Percentiles rank a stretch among this genome's conserved stretches.
Conservation (phyloP, 2,329 filamentous ascomycete species). For the Graphilbum sp. region DNA sequence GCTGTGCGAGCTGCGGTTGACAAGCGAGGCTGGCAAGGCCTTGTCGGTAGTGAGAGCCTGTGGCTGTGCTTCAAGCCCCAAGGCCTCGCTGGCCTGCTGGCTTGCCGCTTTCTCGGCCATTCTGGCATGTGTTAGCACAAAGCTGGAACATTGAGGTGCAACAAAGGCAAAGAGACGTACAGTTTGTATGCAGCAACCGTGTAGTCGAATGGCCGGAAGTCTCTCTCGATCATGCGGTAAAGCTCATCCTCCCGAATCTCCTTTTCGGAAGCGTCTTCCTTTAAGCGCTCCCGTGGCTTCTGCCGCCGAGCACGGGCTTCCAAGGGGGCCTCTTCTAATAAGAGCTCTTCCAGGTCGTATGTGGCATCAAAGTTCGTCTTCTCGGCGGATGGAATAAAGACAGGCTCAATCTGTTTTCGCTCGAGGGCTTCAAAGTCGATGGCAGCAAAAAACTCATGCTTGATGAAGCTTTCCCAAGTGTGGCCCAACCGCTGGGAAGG, state of each 20-base stretch:
- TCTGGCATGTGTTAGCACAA: constrained; percentile 3
- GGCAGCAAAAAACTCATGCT: constrained; percentile 75
- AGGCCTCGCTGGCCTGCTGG: constrained; percentile 2
- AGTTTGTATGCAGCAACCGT: constrained; percentile 65
- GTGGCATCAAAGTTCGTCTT: constrained; percentile 99
- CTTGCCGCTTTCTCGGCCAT: constrained; percentile 13
- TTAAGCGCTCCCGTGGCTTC: constrained; percentile 80
- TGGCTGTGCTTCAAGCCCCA: constrained; percentile 14
- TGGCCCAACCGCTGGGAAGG: constrained; percentile 69
- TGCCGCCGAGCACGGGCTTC: constrained; percentile 86
- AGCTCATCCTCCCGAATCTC: constrained; percentile 91
- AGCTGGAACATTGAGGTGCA: too few species aligned
- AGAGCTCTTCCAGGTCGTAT: constrained; percentile 85
- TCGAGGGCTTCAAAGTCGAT: constrained; percentile 78
- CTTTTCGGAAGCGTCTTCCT: constrained; percentile 86
- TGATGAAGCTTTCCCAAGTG: constrained; percentile 69
- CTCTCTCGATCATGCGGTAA: constrained; percentile 82
- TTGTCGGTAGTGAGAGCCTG: constrained; percentile 37
- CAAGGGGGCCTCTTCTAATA: constrained; percentile 85
- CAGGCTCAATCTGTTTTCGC: constrained; percentile 72
- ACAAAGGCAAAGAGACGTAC: constrained; percentile 35
- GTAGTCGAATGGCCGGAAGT: constrained; percentile 94
- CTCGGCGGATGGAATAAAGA: constrained; percentile 86
- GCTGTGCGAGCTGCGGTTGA: constrained; percentile 9
- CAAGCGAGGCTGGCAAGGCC: constrained; percentile 22